A percentile compares a stretch with the other conserved stretches of the same genome.
These are phyloP conservation scores for Botryosphaeria dothidea DNA, from an alignment of 2,329 filamentous ascomycete genomes.

Conservation along the genomic window DNA sequence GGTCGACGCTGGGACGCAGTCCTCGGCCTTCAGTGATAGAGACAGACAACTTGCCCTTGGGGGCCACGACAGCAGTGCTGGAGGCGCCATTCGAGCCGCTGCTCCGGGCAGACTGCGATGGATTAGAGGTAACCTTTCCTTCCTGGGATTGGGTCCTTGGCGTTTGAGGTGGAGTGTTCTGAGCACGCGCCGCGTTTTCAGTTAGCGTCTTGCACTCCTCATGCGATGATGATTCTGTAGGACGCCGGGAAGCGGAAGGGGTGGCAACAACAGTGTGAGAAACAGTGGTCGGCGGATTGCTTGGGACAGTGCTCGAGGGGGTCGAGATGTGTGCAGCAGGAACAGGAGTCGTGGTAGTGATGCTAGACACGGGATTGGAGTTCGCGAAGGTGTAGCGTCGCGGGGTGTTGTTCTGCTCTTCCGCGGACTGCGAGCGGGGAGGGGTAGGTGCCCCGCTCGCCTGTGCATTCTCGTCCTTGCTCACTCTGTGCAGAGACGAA, in stretches of 20 bases:
- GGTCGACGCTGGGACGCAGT: slow-evolving; percentile 78
- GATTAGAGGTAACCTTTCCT: slow-evolving; percentile 46
- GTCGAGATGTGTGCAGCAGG: slow-evolving; percentile 70
- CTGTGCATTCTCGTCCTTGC: slow-evolving; percentile 25
- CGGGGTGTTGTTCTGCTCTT: slow-evolving; percentile 24
- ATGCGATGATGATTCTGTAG: slow-evolving; percentile 62
- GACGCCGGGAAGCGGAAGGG: slow-evolving; percentile 47
- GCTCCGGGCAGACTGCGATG: slow-evolving; percentile 51
- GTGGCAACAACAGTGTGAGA: slow-evolving; percentile 50
- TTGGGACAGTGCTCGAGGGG: slow-evolving; percentile 51
- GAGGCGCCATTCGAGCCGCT: slow-evolving; percentile 30
- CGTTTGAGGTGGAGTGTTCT: slow-evolving; percentile 86
- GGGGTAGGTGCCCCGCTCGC: slow-evolving; percentile 23
- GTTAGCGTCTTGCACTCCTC: slow-evolving; percentile 85
- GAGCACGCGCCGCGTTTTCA: slow-evolving; percentile 60
- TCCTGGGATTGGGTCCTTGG: slow-evolving; percentile 80
- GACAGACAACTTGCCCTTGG: slow-evolving; percentile 86
- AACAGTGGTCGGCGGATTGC: slow-evolving; percentile 55
- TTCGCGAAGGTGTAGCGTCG: slow-evolving; percentile 37
- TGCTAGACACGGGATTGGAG: slow-evolving; percentile 61
- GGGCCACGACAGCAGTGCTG: slow-evolving; percentile 65
- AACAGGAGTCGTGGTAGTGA: slow-evolving; percentile 64
- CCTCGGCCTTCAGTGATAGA: slow-evolving; percentile 85
- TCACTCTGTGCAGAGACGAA: slow-evolving; percentile 37
- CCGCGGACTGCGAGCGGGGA: slow-evolving; percentile 26